Conservation (phyloP, 495 filamentous ascomycete genomes). For the Sporormia fimetaria region DNA sequence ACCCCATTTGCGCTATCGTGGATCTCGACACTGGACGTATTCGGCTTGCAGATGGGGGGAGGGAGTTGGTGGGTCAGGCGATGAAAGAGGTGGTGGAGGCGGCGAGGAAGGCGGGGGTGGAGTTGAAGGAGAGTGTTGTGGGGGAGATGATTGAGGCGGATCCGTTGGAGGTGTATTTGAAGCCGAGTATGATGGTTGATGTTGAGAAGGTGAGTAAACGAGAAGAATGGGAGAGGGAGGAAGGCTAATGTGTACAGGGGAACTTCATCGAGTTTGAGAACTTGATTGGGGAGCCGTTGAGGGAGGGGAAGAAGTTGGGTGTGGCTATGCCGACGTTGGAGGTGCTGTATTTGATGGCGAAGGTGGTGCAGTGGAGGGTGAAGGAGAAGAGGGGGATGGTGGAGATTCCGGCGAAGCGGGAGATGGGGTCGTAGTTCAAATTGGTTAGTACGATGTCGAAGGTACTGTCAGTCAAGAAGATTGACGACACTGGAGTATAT, state of each 20-base stretch:
- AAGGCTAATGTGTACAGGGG: constrained; percentile 28
- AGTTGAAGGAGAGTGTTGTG: constrained; percentile 30
- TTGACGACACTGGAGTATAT: not conserved
- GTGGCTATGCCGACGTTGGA: constrained; percentile 39
- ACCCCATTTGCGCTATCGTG: constrained; percentile 33
- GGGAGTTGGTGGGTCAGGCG: constrained; percentile 30
- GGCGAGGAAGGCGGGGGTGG: constrained; percentile 28
- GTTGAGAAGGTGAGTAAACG: constrained; percentile 31
- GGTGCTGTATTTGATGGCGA: constrained; percentile 36
- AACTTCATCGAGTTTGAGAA: constrained; percentile 45
- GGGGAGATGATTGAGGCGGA: constrained; percentile 33
- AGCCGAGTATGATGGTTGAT: constrained; percentile 41
- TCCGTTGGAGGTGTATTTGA: constrained; percentile 33
- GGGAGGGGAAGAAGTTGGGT: constrained; percentile 36
- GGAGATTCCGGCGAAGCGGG: constrained; percentile 20
- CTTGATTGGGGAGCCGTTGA: constrained; percentile 42
- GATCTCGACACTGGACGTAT: constrained; percentile 39
- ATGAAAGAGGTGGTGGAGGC: constrained; percentile 36
- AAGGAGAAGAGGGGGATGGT: constrained; percentile 33
- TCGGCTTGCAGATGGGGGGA: constrained; percentile 21
- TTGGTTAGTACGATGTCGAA: not conserved
- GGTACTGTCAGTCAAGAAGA: not conserved
- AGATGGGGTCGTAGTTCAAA: not conserved
- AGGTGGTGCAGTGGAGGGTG: constrained; percentile 34
- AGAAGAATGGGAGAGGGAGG: not conserved